Evolutionary conservation across 129 eudicot species (phyloP).

Genomic region (Dittrichia graveolens): DNA sequence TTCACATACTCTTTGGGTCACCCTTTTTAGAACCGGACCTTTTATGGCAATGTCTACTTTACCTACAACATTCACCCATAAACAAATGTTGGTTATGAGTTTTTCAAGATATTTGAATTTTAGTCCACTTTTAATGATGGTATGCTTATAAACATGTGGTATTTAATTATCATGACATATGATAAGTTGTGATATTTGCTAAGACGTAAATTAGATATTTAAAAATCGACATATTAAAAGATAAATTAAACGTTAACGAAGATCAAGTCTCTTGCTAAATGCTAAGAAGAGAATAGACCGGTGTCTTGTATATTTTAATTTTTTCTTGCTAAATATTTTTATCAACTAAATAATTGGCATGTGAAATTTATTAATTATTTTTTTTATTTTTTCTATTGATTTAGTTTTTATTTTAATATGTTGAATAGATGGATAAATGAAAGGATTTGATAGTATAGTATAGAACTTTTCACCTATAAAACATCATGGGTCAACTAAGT

Average conservation of each 20-base stretch:
- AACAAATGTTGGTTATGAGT: constrained; percentile 27
- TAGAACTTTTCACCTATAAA: too few species aligned
- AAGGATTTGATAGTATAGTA: too few species aligned
- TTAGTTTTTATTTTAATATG: too few species aligned
- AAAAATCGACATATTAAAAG: not conserved
- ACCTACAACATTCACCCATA: constrained; percentile 22
- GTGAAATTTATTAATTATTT: too few species aligned
- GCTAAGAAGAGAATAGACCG: too few species aligned
- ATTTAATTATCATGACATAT: constrained; percentile 34
- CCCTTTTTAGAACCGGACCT: constrained; percentile 29
- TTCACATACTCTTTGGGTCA: constrained; percentile 31
- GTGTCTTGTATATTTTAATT: not conserved
- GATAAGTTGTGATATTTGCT: constrained; percentile 16
- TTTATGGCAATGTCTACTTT: constrained; percentile 30
- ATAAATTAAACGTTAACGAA: not conserved
- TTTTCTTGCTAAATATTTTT: not conserved
- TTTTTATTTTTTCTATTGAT: too few species aligned
- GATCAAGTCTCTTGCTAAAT: not conserved
- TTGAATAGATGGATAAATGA: too few species aligned
- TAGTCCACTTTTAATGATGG: constrained; percentile 17
- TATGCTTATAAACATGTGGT: constrained; percentile 32
- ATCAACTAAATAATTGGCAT: too few species aligned
- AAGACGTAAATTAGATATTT: not conserved
- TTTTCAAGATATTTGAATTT: constrained; percentile 20
- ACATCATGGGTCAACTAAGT: too few species aligned